Base-by-base conservation (phyloP, 306 rosid species). In the Malus domestica region DNA sequence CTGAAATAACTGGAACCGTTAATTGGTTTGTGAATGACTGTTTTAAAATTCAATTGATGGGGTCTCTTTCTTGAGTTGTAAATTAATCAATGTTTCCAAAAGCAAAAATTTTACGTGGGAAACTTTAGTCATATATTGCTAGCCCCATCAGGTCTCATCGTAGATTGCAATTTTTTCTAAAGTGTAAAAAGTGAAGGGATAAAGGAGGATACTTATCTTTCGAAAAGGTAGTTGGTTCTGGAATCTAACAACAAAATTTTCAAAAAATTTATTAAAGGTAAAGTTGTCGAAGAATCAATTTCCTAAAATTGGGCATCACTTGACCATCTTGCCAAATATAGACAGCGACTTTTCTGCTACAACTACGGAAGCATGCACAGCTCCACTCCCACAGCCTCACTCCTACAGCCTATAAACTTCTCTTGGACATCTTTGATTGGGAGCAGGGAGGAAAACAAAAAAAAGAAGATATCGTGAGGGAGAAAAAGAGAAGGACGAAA, bases 161-260 rank as follows among this genome's bases (percentile, higher is more conserved):
- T 25, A 74, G 73, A 72, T 27, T 78, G 78, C 85, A 78, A 84
- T 9, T 81, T 79, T 84, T 84, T 78, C 87, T 70, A 82, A 91
- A 71, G 86, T 78, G 80, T 68, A 80, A 40, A 83, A 87, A 87
- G 87, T 75, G 84, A 76, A 71, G 62, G 14, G 2, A n/a, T 58
- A 20, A 16, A 25, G 25, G 27, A 57, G 62, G 83, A 76, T 64
- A 20, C 75, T 19, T 69, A 76, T 84, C 87, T 89, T 87, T 87
- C 83, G 27, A 81, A 89, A 86, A 82, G 90, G 78, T 72, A 33
- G 67, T 80, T 86, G 45, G 69, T 80, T 86, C 79, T 80, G 83
- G 85, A 84, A 88, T 83, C 73, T 60, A 80, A 83, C 73, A 59
- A 81, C 63, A 67, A 78, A 81, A 77, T 80, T 68, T 9, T 63